phyloP scores from a whole-genome alignment of 23 red algal species.

The Gracilariopsis chorda region DNA sequence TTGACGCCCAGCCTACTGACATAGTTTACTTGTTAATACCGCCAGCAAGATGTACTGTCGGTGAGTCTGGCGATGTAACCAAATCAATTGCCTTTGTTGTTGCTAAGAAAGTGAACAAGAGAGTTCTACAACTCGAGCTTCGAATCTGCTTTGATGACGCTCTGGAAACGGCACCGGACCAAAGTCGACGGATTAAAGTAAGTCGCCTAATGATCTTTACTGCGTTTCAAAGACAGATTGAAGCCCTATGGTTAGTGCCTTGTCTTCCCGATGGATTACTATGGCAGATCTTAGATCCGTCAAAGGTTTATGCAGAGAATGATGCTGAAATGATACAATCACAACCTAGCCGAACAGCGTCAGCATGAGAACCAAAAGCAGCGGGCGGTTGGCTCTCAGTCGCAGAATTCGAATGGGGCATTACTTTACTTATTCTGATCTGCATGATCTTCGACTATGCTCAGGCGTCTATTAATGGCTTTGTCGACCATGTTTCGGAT shows the following conservation, averaged over 20 bases:
- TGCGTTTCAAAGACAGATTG: constrained; percentile 53
- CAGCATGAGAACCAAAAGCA: no score
- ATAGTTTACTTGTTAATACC: constrained; percentile 38
- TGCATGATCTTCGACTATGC: no score
- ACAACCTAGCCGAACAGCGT: no score
- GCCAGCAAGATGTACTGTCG: neutral
- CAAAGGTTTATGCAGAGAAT: neutral
- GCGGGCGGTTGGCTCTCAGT: no score
- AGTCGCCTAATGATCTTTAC: constrained; percentile 19
- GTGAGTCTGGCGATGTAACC: neutral
- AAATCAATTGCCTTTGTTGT: constrained; percentile 16
- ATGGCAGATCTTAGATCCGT: constrained; percentile 24
- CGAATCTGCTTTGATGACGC: constrained; percentile 4
- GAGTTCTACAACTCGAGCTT: neutral
- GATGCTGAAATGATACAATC: no score
- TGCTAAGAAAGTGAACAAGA: constrained; percentile 10
- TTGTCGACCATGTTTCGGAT: no score
- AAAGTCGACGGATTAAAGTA: constrained; percentile 50
- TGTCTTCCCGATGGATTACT: constrained; percentile 37
- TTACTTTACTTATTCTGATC: no score
- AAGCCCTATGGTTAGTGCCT: constrained; percentile 29
- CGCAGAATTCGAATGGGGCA: no score
- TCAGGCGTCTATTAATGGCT: no score
- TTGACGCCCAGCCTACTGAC: constrained; percentile 5
- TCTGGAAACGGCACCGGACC: constrained; percentile 20